These are phyloP conservation scores for Acorus gramineus DNA, from an alignment of 106 monocot species.

Conservation along the genomic window DNA sequence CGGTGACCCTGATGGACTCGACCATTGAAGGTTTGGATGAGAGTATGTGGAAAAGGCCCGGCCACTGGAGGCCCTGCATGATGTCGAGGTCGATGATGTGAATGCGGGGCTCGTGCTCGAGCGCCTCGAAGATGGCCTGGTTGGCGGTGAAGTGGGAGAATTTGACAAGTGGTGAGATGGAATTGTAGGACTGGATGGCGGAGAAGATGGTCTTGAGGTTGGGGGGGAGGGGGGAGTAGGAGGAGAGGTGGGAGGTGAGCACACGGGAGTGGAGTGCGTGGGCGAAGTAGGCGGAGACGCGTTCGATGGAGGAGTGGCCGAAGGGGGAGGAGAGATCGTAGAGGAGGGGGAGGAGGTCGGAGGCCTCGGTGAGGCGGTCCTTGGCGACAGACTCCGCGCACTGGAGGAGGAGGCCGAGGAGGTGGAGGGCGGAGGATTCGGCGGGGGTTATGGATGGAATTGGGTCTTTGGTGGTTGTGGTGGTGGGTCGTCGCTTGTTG, in stretches of 20 bases:
- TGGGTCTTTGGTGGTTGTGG: neutral
- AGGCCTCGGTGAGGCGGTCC: slow-evolving; percentile 18
- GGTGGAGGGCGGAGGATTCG: slow-evolving; percentile 8
- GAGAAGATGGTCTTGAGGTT: slow-evolving; percentile 10
- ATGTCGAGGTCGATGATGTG: slow-evolving; percentile 24
- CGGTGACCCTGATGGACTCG: slow-evolving; percentile 21
- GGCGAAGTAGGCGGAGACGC: slow-evolving; percentile 63
- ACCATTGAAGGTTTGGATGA: slow-evolving; percentile 12
- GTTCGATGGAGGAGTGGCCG: slow-evolving; percentile 40
- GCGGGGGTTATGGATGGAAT: neutral
- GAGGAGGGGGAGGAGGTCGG: slow-evolving; percentile 36
- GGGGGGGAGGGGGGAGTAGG: slow-evolving; percentile 11
- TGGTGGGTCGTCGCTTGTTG: slow-evolving; percentile 1
- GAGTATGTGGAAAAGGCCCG: slow-evolving; percentile 35
- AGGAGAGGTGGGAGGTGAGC: slow-evolving; percentile 9
- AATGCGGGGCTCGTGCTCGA: slow-evolving; percentile 17
- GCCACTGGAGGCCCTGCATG: slow-evolving; percentile 39
- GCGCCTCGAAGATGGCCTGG: slow-evolving; percentile 60
- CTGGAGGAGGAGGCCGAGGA: slow-evolving; percentile 52
- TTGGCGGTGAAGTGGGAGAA: slow-evolving; percentile 91
- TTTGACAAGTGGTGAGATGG: slow-evolving; percentile 47
- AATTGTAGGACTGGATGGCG: slow-evolving; percentile 53
- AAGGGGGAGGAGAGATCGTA: slow-evolving; percentile 47
- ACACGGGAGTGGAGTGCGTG: slow-evolving; percentile 42
- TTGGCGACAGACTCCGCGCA: slow-evolving; percentile 43